A percentile compares a stretch with the other conserved stretches of the same genome.
phyloP scores from a whole-genome alignment of 169 alveolate species.

The Theileria sp. region DNA sequence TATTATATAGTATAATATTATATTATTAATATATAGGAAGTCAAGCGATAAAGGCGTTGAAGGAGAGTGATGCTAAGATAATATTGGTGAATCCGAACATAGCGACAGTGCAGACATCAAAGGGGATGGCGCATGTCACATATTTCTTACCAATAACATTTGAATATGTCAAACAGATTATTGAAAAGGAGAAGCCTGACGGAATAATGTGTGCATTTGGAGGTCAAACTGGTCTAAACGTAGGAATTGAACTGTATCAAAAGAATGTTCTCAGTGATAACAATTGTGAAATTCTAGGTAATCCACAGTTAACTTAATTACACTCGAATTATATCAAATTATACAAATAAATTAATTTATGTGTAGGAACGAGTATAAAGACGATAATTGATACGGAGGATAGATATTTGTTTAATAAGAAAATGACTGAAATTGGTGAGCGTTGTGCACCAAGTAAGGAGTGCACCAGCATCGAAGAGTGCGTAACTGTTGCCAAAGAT shows the following conservation, averaged over 20 bases:
- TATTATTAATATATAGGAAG: constrained; percentile 61
- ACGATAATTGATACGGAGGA: constrained; percentile 85
- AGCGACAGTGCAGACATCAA: constrained; percentile 87
- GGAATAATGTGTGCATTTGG: constrained; percentile 86
- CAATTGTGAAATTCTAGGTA: constrained; percentile 68
- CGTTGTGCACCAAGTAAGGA: constrained; percentile 80
- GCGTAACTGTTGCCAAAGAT: constrained; percentile 73
- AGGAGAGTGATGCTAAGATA: constrained; percentile 81
- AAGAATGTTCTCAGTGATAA: constrained; percentile 73
- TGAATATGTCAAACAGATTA: constrained; percentile 79
- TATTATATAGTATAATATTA: too few relatives aligned
- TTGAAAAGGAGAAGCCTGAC: constrained; percentile 83
- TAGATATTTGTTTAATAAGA: constrained; percentile 79
- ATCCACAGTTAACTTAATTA: neutral
- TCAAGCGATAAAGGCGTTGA: constrained; percentile 85
- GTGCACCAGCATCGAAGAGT: constrained; percentile 70
- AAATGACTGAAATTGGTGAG: constrained; percentile 81
- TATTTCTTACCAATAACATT: constrained; percentile 86
- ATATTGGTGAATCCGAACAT: constrained; percentile 86
- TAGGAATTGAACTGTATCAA: constrained; percentile 80
- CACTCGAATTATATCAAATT: neutral
- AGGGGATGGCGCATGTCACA: constrained; percentile 78
- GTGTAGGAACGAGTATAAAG: constrained; percentile 70
- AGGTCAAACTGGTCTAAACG: constrained; percentile 89
- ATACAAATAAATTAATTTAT: neutral